Evolutionary conservation across 2,329 filamentous ascomycete species (phyloP).

Genomic region (Paraconiothyrium brasiliense): DNA sequence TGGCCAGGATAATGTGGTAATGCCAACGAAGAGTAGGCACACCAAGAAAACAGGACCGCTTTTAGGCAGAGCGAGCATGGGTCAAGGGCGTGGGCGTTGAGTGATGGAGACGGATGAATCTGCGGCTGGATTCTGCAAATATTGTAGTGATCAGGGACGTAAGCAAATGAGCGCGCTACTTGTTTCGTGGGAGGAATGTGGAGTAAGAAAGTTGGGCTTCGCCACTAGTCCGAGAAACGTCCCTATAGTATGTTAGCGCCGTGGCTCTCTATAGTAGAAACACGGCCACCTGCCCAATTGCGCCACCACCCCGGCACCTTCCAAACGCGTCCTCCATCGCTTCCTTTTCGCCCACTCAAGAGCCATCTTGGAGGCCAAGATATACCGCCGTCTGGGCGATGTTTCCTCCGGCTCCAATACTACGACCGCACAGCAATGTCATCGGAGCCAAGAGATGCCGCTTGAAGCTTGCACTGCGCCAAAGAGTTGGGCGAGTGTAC

Average conservation of each 20-base stretch:
- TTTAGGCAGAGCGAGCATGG: conserved; percentile 7
- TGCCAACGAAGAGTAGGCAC: conserved; percentile 5
- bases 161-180: background rate
- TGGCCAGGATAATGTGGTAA: background rate
- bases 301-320: conserved; percentile 4
- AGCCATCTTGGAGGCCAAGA: background rate
- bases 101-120: background rate
- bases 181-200: background rate
- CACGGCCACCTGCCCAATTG: conserved; percentile 5
- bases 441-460: background rate
- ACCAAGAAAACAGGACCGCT: background rate
- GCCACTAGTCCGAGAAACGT: background rate
- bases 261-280: background rate
- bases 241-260: background rate
- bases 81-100: background rate
- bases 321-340: conserved; percentile 8
- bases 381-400: background rate
- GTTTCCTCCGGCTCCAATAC: background rate
- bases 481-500: background rate
- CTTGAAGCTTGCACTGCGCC: background rate
- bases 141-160: background rate
- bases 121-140: background rate
- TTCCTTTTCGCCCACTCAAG: background rate
- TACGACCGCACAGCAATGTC: background rate
- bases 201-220: background rate